Percentiles rank a stretch among this genome's conserved stretches.
Evolutionary conservation across 176 grass and related monocot genomes (phyloP).

Genomic region (Rhipidocladum racemiflorum): DNA sequence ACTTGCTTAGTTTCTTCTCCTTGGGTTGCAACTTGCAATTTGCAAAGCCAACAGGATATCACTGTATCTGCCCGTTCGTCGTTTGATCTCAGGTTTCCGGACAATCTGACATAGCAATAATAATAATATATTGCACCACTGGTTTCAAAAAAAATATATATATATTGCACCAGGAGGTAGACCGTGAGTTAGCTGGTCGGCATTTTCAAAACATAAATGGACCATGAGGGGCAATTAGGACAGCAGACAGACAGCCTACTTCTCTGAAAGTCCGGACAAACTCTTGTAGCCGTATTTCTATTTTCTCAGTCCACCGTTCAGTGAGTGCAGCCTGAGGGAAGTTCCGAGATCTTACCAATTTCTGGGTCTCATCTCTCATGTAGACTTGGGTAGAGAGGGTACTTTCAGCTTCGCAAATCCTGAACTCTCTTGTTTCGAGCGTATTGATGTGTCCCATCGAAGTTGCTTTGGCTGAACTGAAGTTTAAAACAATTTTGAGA

Average conservation of each 20-base stretch:
- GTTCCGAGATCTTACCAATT: neutral
- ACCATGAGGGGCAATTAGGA: neutral
- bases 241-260: conserved; percentile 40
- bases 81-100: conserved; percentile 72
- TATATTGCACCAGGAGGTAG: neutral
- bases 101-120: conserved; percentile 44
- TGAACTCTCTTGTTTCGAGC: conserved; percentile 93
- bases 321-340: conserved; percentile 71
- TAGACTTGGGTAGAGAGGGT: neutral
- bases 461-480: conserved; percentile 70
- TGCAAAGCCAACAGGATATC: conserved; percentile 75
- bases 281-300: conserved; percentile 62
- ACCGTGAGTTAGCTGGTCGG: neutral
- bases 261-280: conserved; percentile 67
- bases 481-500: conserved; percentile 21
- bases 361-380: neutral
- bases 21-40: conserved; percentile 78
- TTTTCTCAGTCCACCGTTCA: conserved; percentile 80
- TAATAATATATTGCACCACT: neutral
- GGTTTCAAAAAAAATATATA: too few relatives aligned
- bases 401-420: conserved; percentile 43
- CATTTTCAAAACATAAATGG: neutral
- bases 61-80: conserved; percentile 72
- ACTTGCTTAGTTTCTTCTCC: too few relatives aligned
- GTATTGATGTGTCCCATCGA: conserved; percentile 73